Evolutionary conservation across 129 eudicot genomes (phyloP).

Genomic region (Arctium lappa): DNA sequence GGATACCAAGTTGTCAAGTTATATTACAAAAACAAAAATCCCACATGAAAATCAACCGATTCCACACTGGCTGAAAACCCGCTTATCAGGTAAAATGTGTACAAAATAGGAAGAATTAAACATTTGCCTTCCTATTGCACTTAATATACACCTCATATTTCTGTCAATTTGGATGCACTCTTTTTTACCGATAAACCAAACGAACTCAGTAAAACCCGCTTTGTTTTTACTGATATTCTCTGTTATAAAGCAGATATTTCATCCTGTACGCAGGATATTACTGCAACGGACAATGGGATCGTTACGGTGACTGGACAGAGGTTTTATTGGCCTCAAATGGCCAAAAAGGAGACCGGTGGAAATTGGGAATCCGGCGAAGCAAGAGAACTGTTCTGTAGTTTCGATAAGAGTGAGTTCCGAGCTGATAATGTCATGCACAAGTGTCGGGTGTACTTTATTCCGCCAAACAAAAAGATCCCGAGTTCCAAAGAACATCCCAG

Average conservation of each 20-base stretch:
- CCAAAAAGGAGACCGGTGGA: conserved; percentile 60
- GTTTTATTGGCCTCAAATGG: conserved; percentile 87
- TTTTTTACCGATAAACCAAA: too few species aligned
- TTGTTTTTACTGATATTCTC: background rate
- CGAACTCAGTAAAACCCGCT: too few species aligned
- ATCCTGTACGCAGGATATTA: conserved; percentile 51
- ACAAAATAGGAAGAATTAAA: too few species aligned
- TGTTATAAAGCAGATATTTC: background rate
- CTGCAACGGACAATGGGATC: conserved; percentile 42
- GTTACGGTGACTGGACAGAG: conserved; percentile 80
- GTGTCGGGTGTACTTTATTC: conserved; percentile 82
- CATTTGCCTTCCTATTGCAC: too few species aligned
- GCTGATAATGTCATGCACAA: conserved; percentile 94
- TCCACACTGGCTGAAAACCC: too few species aligned
- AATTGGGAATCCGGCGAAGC: conserved; percentile 65
- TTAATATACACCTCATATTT: too few species aligned
- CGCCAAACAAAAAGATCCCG: conserved; percentile 69
- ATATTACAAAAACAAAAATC: too few species aligned
- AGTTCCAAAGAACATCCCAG: conserved; percentile 70
- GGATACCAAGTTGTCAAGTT: too few species aligned
- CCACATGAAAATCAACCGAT: too few species aligned
- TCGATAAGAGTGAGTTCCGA: conserved; percentile 73
- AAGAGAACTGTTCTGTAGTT: conserved; percentile 81
- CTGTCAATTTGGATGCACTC: too few species aligned
- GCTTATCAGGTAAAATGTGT: too few species aligned